Conservation (phyloP, 805 yeast species). For the Sugiyamaella mastotermitis region DNA sequence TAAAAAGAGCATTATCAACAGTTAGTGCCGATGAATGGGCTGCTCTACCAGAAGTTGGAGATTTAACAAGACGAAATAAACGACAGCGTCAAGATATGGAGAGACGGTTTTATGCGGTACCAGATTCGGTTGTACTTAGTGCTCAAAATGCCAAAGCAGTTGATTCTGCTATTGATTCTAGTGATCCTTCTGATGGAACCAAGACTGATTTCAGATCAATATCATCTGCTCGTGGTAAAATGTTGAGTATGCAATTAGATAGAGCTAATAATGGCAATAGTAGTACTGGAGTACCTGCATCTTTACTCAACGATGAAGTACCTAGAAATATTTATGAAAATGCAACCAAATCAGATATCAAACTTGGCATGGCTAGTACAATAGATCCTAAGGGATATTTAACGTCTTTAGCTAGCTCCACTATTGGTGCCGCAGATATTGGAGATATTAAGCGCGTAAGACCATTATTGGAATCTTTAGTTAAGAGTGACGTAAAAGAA, state of each 20-base stretch:
- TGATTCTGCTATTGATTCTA: conserved; percentile 30
- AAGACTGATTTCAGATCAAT: conserved; percentile 46
- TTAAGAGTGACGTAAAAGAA: conserved; percentile 65
- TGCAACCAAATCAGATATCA: background rate
- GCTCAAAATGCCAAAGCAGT: conserved; percentile 27
- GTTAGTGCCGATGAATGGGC: conserved; percentile 75
- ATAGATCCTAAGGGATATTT: conserved; percentile 39
- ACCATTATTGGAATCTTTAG: conserved; percentile 54
- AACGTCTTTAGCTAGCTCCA: conserved; percentile 32
- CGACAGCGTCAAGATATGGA: conserved; percentile 55
- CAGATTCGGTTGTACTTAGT: conserved; percentile 56
- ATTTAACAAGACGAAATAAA: conserved; percentile 74
- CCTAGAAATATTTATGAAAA: conserved; percentile 8
- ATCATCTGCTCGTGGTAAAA: conserved; percentile 57
- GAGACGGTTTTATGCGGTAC: conserved; percentile 72
- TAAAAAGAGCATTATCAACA: conserved; percentile 53
- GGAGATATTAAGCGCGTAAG: conserved; percentile 60
- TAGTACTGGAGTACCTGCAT: conserved; percentile 3
- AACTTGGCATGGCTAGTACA: conserved; percentile 18
- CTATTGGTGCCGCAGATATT: conserved; percentile 28
- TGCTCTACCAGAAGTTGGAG: conserved; percentile 80
- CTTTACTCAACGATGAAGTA: background rate
- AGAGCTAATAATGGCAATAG: conserved; percentile 22
- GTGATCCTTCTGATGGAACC: conserved; percentile 20
- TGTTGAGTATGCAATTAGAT: conserved; percentile 52